Evolutionary conservation across 805 yeast species (phyloP).

Genomic region (Cyberlindnera meyerae): DNA sequence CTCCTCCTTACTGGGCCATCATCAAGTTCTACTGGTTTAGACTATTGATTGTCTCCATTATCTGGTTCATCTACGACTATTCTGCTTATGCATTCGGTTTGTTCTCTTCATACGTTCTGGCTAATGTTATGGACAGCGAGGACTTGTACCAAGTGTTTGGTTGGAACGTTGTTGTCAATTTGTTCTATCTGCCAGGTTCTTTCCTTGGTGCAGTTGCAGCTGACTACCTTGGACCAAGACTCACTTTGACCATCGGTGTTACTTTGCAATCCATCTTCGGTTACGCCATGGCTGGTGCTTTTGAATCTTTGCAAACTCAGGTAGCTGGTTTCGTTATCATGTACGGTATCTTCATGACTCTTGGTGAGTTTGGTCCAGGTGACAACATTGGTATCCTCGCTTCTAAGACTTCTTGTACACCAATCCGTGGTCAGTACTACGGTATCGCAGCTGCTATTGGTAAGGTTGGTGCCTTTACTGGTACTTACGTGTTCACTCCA

Average conservation of each 20-base stretch:
- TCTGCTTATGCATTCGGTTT: conserved; percentile 83
- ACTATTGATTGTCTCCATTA: conserved; percentile 58
- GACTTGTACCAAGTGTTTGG: conserved; percentile 75
- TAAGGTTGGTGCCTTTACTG: conserved; percentile 89
- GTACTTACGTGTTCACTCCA: conserved; percentile 83
- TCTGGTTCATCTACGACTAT: conserved; percentile 93
- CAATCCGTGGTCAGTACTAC: conserved; percentile 86
- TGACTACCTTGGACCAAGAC: conserved; percentile 90
- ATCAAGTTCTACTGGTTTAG: conserved; percentile 84
- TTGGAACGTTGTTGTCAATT: conserved; percentile 85
- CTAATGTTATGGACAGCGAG: conserved; percentile 49
- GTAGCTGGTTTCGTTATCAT: conserved; percentile 79
- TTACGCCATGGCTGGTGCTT: conserved; percentile 73
- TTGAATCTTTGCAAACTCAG: conserved; percentile 48
- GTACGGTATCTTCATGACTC: conserved; percentile 79
- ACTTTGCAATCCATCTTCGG: conserved; percentile 73
- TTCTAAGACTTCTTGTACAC: conserved; percentile 79
- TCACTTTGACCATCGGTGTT: conserved; percentile 69
- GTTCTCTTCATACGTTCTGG: conserved; percentile 70
- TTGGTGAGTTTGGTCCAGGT: conserved; percentile 95
- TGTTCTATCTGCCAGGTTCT: conserved; percentile 88
- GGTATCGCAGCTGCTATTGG: conserved; percentile 91
- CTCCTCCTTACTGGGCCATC: conserved; percentile 62
- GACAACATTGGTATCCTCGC: conserved; percentile 86
- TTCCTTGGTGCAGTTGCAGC: conserved; percentile 78